Evolutionary conservation across 2,329 filamentous ascomycete genomes (phyloP), one percentile per base, ranked within the genome.

Genomic region (Coniochaeta ligniaria): DNA sequence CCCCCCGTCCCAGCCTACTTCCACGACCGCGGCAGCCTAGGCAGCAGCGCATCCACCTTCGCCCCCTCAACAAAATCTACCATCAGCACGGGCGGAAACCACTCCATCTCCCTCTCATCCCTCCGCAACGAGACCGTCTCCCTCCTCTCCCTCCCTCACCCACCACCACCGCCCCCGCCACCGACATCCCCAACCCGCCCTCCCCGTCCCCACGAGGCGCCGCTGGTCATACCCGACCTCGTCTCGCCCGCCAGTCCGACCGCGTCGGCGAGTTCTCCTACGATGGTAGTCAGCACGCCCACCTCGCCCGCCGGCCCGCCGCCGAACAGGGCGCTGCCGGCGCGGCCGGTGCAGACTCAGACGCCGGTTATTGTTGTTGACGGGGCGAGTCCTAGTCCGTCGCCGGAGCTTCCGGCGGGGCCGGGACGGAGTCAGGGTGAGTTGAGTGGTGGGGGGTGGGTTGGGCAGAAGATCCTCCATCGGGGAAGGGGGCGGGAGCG

Each of bases 321-420:
- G 0, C 80, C 80, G 0, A 77, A 64, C 6, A 71, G 74, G n/a
- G 76, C 76, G 3, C 72, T 82, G 2, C 77, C 78, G 5, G 38
- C 35, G 14, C 31, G 54, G 31, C 54, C 31, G 31, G 31, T 35
- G 31, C 54, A 35, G 55, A 43, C 55, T n/a, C 31, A 33, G 35
- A 36, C 35, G 35, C 35, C 56, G 38, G 33, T 45, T 6, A 58
- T 57, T 14, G 54, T 57, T 3, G 54, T 57, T 16, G 54, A 57
- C 14, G 54, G 54, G 28, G 54, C 31, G 7, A 24, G 31, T 36
- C 52, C 52, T 7, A 33, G 28, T 22, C 31, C 54, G 3, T 35
- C 26, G 16, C 54, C 54, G 4, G 54, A 57, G 54, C n/a, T 24
- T 8, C 6, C 6, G 35, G 6, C 35, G 35, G 8, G 8, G 35